Percentiles rank a stretch among this genome's conserved stretches.
phyloP scores from a whole-genome alignment of 2,329 filamentous ascomycete genomes.

The Ceratocystis diversiconidia region DNA sequence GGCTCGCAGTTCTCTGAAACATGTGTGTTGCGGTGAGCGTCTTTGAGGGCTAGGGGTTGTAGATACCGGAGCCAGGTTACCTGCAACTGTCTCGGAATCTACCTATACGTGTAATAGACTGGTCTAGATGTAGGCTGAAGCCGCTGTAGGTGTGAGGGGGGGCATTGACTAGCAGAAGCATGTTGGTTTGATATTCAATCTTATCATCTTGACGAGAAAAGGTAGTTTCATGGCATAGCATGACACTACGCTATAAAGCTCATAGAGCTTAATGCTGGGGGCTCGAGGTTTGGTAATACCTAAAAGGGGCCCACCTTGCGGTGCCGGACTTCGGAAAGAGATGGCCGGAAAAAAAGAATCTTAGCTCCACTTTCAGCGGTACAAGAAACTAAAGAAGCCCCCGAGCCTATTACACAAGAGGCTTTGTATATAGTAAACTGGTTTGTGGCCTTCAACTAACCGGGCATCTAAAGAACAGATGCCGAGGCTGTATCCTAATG shows the following conservation, averaged over 20 bases:
- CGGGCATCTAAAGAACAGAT: too few species aligned
- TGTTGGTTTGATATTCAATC: too few species aligned
- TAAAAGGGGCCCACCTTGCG: background rate
- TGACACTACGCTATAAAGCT: background rate
- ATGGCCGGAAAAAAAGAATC: background rate
- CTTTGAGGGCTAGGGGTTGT: background rate
- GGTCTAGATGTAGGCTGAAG: too few species aligned
- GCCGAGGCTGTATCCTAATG: too few species aligned
- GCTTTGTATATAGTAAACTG: too few species aligned
- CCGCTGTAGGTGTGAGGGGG: too few species aligned
- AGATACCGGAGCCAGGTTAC: background rate
- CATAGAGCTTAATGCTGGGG: background rate
- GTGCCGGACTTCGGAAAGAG: background rate
- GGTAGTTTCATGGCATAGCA: too few species aligned
- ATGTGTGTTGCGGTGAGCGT: background rate
- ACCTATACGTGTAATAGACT: background rate
- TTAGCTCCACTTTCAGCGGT: background rate
- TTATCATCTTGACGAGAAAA: background rate
- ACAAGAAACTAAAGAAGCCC: background rate
- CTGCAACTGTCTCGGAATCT: background rate
- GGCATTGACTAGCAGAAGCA: too few species aligned
- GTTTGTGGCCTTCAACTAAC: too few species aligned
- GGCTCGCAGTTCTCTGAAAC: background rate
- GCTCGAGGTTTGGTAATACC: background rate
- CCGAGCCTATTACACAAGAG: too few species aligned